phyloP scores from a whole-genome alignment of 495 filamentous ascomycete genomes.

The Xylaria longipes region DNA sequence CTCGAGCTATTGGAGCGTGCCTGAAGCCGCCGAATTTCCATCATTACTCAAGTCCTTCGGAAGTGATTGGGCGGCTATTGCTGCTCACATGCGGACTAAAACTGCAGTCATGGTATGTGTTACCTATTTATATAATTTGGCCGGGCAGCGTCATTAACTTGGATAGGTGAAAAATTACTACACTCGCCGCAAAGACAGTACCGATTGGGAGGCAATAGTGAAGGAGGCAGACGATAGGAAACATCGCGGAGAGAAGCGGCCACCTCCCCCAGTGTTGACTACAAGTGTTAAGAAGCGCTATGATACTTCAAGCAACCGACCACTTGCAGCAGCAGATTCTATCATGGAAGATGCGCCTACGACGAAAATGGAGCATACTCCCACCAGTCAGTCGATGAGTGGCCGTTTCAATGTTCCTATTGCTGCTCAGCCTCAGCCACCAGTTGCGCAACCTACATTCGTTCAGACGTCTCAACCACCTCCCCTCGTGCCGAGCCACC shows the following conservation, averaged over 20 bases:
- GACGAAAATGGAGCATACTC: conserved; percentile 51
- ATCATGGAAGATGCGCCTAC: conserved; percentile 58
- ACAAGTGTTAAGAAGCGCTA: conserved; percentile 51
- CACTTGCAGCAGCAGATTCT: conserved; percentile 64
- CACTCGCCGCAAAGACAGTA: conserved; percentile 75
- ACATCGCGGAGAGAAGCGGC: conserved; percentile 71
- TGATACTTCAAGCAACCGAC: conserved; percentile 57
- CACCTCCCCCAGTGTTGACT: conserved; percentile 71
- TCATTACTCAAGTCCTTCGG: conserved; percentile 80
- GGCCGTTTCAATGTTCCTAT: conserved; percentile 52
- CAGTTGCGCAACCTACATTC: conserved; percentile 34
- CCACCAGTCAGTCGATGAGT: conserved; percentile 39
- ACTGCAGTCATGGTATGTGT: conserved; percentile 86
- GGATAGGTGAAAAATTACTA: conserved; percentile 91
- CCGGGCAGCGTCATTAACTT: conserved; percentile 35
- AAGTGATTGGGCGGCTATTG: conserved; percentile 85
- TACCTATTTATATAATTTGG: conserved; percentile 13
- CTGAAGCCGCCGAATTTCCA: conserved; percentile 84
- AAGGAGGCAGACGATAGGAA: conserved; percentile 74
- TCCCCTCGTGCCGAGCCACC: conserved; percentile 32
- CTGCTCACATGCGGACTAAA: conserved; percentile 86
- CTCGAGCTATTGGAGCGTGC: conserved; percentile 98
- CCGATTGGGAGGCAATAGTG: conserved; percentile 76
- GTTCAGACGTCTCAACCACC: conserved; percentile 33
- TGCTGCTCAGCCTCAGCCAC: conserved; percentile 40